Base-by-base conservation (phyloP, 176 grass and related monocot species). In the Raddia guianensis region DNA sequence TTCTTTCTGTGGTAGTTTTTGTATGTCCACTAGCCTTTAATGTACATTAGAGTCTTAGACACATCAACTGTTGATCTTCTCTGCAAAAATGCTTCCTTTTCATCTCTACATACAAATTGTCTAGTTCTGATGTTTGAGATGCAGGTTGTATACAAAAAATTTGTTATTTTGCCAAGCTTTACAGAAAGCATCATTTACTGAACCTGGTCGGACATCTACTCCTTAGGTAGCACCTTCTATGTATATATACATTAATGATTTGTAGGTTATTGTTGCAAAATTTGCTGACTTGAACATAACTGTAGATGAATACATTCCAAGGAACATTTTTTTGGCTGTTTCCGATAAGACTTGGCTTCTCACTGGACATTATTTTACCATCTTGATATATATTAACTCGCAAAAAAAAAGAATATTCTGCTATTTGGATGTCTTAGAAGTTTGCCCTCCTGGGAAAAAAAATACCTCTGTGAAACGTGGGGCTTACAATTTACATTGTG, bases 121-220 rank as follows among this genome's bases (percentile, higher is more conserved):
- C 35, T n/a, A 0, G 50, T 83, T 52, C n/a, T 68, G 45, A 61
- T 74, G 33, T 16, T 66, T 78, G 35, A 72, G 59, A 83, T 34
- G 32, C 8, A 76, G 81, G 33, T 50, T 87, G 73, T 27, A 73
- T 34, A 11, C 13, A 35, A 50, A 18, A 4, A 11, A 32, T 47
- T 48, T 64, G 10, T 20, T 72, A 56, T 14, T 64, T 72, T 45
- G 0, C 4, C 46, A 61, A 81, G 44, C 18, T 60, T 33, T 3
- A 13, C 6, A 20, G 27, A 49, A 49, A 80, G 10, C n/a, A 70
- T 37, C 15, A 32, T 70, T 70, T 6, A 27, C 15, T 78, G 56
- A 78, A 70, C 50, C 53, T 16, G 9, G 6, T 5, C 14, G 40
- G 44, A 12, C 49, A 63, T 78, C 34, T 78, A 63, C 14, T 10